Conservation (phyloP, 441 rosid genomes). For the Adansonia rubrostipa region DNA sequence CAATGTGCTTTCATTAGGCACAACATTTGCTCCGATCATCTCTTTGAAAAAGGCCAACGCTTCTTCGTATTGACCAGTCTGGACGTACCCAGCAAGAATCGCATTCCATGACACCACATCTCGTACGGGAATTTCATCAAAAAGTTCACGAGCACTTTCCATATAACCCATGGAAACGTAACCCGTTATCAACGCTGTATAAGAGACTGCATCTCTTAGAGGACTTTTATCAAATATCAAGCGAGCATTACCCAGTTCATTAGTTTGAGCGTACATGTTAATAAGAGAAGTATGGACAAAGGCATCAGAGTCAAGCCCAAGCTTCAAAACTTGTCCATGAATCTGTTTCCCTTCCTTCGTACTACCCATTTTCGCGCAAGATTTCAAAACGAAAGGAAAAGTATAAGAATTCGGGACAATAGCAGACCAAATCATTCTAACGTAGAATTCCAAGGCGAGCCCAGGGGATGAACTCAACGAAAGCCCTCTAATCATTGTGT, state of each 20-base stretch:
- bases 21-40: constrained; percentile 13
- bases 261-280: background rate
- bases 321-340: constrained; percentile 18
- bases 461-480: background rate
- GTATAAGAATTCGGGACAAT: constrained; percentile 15
- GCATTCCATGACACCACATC: constrained; percentile 20
- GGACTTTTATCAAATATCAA: constrained; percentile 54
- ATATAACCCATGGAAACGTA: constrained; percentile 25
- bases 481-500: constrained; percentile 12
- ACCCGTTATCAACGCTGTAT: constrained; percentile 57
- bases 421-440: constrained; percentile 6
- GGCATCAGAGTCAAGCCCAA: constrained; percentile 16
- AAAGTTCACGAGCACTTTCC: constrained; percentile 15
- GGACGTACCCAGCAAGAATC: background rate
- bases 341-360: background rate
- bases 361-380: background rate
- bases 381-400: constrained; percentile 18
- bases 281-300: constrained; percentile 20
- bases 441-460: background rate
- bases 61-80: constrained; percentile 11
- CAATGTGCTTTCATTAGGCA: constrained; percentile 17
- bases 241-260: constrained; percentile 38
- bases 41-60: background rate
- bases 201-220: constrained; percentile 51
- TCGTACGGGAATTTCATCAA: constrained; percentile 17